Conservation (phyloP, 805 yeast genomes). For the Myxozyma geophila region DNA sequence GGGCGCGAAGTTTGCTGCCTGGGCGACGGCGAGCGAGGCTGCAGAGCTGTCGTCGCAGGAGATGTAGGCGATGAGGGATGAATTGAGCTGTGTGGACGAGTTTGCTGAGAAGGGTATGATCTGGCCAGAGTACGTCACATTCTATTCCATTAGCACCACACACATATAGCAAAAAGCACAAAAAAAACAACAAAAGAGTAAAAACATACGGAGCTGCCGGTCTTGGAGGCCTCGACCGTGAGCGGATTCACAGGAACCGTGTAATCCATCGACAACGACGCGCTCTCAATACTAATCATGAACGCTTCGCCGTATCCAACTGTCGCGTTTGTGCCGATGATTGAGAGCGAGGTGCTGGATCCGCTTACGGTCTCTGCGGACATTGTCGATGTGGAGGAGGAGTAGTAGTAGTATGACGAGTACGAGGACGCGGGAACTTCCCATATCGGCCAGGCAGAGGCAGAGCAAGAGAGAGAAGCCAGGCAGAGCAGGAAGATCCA, state of each 20-base stretch:
- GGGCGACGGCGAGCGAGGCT: conserved; percentile 24
- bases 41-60: conserved; percentile 29
- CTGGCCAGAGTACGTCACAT: conserved; percentile 25
- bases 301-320: conserved; percentile 14
- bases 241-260: conserved; percentile 23
- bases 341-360: conserved; percentile 10
- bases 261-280: conserved; percentile 7
- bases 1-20: conserved; percentile 21
- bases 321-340: conserved; percentile 21
- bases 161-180: background rate
- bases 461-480: background rate
- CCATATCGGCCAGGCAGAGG: conserved; percentile 4
- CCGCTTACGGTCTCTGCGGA: background rate
- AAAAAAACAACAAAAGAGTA: background rate
- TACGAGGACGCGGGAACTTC: conserved; percentile 6
- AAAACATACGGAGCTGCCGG: conserved; percentile 14
- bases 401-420: conserved; percentile 1
- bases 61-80: conserved; percentile 29
- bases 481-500: background rate
- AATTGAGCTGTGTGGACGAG: conserved; percentile 16
- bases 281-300: conserved; percentile 16
- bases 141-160: conserved; percentile 16
- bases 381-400: background rate
- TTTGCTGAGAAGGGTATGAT: conserved; percentile 25
- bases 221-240: conserved; percentile 27